These are phyloP conservation scores for Pleurostoma richardsiae DNA, from an alignment of 2,329 filamentous ascomycete species.

Conservation along the genomic window DNA sequence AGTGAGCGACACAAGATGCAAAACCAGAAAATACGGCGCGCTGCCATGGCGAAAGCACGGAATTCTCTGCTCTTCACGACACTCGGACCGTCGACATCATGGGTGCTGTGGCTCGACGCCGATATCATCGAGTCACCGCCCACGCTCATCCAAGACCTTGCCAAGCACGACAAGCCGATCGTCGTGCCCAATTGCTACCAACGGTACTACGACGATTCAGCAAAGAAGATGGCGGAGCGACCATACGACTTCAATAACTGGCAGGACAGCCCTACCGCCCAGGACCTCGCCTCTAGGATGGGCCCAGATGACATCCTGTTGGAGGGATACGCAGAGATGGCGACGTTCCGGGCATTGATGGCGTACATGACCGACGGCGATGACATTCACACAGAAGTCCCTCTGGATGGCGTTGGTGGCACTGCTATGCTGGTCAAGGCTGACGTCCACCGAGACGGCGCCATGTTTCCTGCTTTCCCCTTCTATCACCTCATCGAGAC, in stretches of 20 bases:
- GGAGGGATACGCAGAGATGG: slow-evolving; percentile 89
- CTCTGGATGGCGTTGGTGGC: slow-evolving; percentile 89
- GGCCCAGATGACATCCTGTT: slow-evolving; percentile 86
- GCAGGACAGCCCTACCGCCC: slow-evolving; percentile 81
- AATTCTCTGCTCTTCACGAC: slow-evolving; percentile 96
- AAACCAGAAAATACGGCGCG: slow-evolving; percentile 80
- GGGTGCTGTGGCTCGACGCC: slow-evolving; percentile 94
- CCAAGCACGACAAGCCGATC: slow-evolving; percentile 80
- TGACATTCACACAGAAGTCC: slow-evolving; percentile 58
- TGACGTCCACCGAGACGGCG: slow-evolving; percentile 92
- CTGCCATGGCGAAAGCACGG: slow-evolving; percentile 87
- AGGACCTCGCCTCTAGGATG: slow-evolving; percentile 73
- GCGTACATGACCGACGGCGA: slow-evolving; percentile 65
- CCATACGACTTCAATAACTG: slow-evolving; percentile 98
- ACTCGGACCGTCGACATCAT: slow-evolving; percentile 82
- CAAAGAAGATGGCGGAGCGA: slow-evolving; percentile 66
- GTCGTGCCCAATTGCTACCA: slow-evolving; percentile 97
- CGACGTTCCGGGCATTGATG: slow-evolving; percentile 90
- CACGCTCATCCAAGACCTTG: slow-evolving; percentile 85
- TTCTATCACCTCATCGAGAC: slow-evolving; percentile 98
- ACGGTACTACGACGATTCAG: slow-evolving; percentile 66
- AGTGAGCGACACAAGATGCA: slow-evolving; percentile 84
- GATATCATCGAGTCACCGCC: slow-evolving; percentile 88
- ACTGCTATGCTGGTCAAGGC: slow-evolving; percentile 92
- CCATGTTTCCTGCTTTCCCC: slow-evolving; percentile 95